Conservation (phyloP, 345 rosid genomes). For the Bruguiera parviflora region DNA sequence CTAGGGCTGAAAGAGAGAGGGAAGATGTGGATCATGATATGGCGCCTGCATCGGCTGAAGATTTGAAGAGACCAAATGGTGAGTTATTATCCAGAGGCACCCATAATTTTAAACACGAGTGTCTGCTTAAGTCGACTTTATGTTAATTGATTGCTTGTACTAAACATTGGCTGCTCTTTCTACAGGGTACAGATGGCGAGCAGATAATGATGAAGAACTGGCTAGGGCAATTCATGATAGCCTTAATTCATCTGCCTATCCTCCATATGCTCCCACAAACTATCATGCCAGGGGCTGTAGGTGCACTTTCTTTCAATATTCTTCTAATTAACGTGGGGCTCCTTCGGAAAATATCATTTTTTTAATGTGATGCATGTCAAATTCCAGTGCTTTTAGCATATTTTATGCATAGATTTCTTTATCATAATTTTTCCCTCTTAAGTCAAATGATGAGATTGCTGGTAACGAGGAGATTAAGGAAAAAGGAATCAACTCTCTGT, state of each 20-base stretch:
- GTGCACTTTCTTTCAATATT: slow-evolving; percentile 28
- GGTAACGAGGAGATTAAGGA: no score
- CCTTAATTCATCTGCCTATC: slow-evolving; percentile 44
- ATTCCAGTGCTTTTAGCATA: neutral
- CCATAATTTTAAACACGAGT: neutral
- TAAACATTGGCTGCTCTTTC: neutral
- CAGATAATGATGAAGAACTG: slow-evolving; percentile 39
- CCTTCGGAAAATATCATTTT: neutral
- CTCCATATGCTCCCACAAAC: slow-evolving; percentile 49
- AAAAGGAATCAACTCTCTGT: neutral
- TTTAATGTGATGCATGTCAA: neutral
- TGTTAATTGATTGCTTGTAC: neutral
- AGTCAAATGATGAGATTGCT: no score
- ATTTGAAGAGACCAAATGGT: slow-evolving; percentile 58
- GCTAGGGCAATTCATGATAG: slow-evolving; percentile 44
- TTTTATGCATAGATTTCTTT: neutral
- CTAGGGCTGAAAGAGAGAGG: slow-evolving; percentile 52
- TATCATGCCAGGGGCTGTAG: slow-evolving; percentile 42
- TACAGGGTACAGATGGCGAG: slow-evolving; percentile 53
- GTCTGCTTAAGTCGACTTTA: neutral
- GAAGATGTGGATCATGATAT: slow-evolving; percentile 68
- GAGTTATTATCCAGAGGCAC: neutral
- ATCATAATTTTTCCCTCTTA: no score
- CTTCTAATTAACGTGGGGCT: neutral
- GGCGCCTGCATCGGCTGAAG: slow-evolving; percentile 62